Percentiles rank a stretch among this genome's conserved stretches.
Conservation (phyloP, 129 eudicot species). For the Tanacetum coccineum region DNA sequence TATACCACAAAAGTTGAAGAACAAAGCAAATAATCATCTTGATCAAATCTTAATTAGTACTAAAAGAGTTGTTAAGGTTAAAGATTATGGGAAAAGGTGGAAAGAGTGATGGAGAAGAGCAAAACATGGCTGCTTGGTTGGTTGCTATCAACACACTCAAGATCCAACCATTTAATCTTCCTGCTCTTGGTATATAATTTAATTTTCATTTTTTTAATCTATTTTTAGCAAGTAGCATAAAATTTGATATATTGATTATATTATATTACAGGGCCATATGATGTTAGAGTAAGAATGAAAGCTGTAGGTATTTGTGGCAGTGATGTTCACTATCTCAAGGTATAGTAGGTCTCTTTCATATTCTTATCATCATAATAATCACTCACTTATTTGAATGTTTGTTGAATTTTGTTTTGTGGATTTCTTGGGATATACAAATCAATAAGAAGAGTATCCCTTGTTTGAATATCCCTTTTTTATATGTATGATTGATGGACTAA, state of each 20-base stretch:
- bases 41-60: background rate
- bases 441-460: slow-evolving; percentile 1
- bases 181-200: slow-evolving; percentile 60
- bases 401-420: background rate
- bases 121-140: slow-evolving; percentile 98
- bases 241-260: slow-evolving; percentile 6
- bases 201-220: background rate
- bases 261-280: slow-evolving; percentile 38
- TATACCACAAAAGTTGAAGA: background rate
- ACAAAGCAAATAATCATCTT: background rate
- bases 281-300: slow-evolving; percentile 60
- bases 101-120: slow-evolving; percentile 28
- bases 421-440: background rate
- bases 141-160: slow-evolving; percentile 67
- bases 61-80: background rate
- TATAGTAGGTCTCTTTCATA: slow-evolving; percentile 26
- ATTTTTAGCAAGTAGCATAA: background rate
- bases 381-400: background rate
- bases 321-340: slow-evolving; percentile 73
- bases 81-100: slow-evolving; percentile 53
- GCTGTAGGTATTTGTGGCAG: slow-evolving; percentile 75
- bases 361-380: background rate
- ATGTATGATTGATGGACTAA: slow-evolving; percentile 2
- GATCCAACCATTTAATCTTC: slow-evolving; percentile 85
- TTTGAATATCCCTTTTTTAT: background rate